Evolutionary conservation across 257 asterid genomes (phyloP).

Genomic region (Nemophila menziesii): DNA sequence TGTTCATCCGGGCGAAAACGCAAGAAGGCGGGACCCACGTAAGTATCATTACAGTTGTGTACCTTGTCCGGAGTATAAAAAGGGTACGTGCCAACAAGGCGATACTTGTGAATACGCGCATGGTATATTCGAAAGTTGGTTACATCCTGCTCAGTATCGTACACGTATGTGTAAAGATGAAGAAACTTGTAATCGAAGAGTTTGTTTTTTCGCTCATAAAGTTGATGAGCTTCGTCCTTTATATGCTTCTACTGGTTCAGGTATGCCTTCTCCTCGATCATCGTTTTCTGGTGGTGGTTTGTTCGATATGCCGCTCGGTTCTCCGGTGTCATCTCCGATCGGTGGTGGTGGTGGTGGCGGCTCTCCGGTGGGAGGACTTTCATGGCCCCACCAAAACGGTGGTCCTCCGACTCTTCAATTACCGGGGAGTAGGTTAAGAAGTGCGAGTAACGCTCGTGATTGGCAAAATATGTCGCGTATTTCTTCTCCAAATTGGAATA

Average conservation of each 20-base stretch:
- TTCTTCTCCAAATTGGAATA: conserved; percentile 22
- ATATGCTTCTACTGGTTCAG: conserved; percentile 33
- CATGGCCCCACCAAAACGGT: conserved; percentile 19
- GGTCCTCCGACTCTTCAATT: conserved; percentile 24
- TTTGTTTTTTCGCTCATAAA: conserved; percentile 35
- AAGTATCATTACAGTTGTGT: conserved; percentile 31
- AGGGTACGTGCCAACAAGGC: conserved; percentile 25
- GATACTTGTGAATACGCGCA: conserved; percentile 37
- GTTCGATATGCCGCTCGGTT: conserved; percentile 19
- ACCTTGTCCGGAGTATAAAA: conserved; percentile 35
- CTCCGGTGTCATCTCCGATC: conserved; percentile 26
- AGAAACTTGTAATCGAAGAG: conserved; percentile 23
- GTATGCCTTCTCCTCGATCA: conserved; percentile 33
- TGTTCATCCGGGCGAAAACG: conserved; percentile 37
- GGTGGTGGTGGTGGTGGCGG: conserved; percentile 19
- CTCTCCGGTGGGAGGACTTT: conserved; percentile 16
- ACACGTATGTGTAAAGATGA: conserved; percentile 38
- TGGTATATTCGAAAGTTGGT: conserved; percentile 41
- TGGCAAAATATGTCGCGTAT: conserved; percentile 20
- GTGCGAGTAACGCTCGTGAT: conserved; percentile 20
- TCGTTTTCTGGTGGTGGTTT: conserved; percentile 10
- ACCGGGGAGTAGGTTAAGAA: conserved; percentile 27
- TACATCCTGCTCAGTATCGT: conserved; percentile 37
- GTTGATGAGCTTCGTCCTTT: conserved; percentile 31
- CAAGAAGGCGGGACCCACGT: conserved; percentile 38